phyloP scores from a whole-genome alignment of 106 monocot species.

The Dendrobium catenatum region DNA sequence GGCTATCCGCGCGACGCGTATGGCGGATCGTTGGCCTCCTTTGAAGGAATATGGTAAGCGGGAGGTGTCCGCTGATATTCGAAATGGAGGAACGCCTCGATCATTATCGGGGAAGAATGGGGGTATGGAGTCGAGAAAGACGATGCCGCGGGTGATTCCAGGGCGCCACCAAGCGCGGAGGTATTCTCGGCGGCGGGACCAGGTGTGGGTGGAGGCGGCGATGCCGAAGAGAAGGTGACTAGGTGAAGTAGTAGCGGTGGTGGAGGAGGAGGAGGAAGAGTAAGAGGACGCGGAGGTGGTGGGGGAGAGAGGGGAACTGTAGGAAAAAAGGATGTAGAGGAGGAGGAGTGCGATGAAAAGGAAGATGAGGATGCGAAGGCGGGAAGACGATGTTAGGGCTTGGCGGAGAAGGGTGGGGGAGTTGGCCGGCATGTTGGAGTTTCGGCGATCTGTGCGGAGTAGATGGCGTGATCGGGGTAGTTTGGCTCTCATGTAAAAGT shows the following conservation, averaged over 20 bases:
- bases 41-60: constrained; percentile 52
- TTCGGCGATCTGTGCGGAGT: background rate
- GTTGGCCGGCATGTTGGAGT: constrained; percentile 5
- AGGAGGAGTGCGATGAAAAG: constrained; percentile 1
- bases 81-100: constrained; percentile 13
- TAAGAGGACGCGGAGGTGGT: constrained; percentile 3
- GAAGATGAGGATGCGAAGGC: constrained; percentile 10
- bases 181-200: constrained; percentile 31
- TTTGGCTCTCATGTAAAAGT: too few species aligned
- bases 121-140: constrained; percentile 47
- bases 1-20: constrained; percentile 50
- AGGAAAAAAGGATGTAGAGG: constrained; percentile 9
- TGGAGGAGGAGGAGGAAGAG: background rate
- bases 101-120: background rate
- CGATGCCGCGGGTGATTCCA: constrained; percentile 19
- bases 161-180: constrained; percentile 60
- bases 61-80: constrained; percentile 35
- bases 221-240: constrained; percentile 72
- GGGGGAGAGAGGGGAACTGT: background rate
- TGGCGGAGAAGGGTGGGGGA: constrained; percentile 7
- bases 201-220: constrained; percentile 45
- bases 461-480: background rate
- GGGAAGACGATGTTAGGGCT: constrained; percentile 12
- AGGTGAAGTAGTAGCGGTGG: constrained; percentile 9
- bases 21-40: constrained; percentile 54